A percentile compares a stretch with the other conserved stretches of the same genome.
Evolutionary conservation across 176 grass and related monocot species (phyloP).

Genomic region (Saccharum officinarum): DNA sequence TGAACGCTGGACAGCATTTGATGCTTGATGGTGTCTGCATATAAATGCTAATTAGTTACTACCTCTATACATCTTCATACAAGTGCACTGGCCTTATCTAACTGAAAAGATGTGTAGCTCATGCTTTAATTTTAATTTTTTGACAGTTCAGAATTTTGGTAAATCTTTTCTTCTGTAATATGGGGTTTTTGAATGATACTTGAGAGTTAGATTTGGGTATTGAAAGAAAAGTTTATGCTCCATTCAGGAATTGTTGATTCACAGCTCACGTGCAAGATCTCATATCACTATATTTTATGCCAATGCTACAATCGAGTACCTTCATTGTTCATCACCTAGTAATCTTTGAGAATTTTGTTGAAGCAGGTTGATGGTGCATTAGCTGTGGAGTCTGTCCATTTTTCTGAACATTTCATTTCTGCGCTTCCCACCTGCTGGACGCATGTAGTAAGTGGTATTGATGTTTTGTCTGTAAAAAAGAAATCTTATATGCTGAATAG

Average conservation of each 20-base stretch:
- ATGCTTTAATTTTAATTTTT: too few species aligned
- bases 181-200: background rate
- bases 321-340: background rate
- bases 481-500: background rate
- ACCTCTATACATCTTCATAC: background rate
- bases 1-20: background rate
- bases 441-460: conserved; percentile 53
- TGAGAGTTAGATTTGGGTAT: background rate
- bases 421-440: conserved; percentile 61
- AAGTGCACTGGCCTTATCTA: too few species aligned
- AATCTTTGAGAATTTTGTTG: conserved; percentile 28
- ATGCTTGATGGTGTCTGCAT: background rate
- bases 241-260: background rate
- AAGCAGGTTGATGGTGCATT: conserved; percentile 61
- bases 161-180: background rate
- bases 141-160: background rate
- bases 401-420: conserved; percentile 59
- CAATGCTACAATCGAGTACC: background rate
- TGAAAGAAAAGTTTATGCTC: background rate
- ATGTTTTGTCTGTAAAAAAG: background rate
- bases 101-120: too few species aligned
- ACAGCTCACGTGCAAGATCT: background rate
- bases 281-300: background rate
- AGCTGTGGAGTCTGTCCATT: conserved; percentile 64
- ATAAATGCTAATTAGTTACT: conserved; percentile 3